phyloP scores from a whole-genome alignment of 768 basidiomycete genomes.

The Leccinum longicurvipes region DNA sequence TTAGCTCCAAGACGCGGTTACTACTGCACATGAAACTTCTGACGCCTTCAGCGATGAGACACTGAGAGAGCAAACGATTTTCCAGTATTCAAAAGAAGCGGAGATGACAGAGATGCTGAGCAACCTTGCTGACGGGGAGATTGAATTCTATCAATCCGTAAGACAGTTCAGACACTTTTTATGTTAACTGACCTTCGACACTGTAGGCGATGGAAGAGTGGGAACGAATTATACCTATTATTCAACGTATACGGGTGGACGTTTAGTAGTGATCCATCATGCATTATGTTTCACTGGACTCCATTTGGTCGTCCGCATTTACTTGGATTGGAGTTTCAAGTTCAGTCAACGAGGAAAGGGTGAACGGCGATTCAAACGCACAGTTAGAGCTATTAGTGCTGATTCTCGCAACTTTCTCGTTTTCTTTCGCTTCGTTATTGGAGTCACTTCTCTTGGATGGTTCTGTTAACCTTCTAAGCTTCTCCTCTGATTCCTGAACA shows the following conservation, averaged over 20 bases:
- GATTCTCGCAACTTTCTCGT: slow-evolving; percentile 4
- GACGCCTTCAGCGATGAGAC: slow-evolving; percentile 97
- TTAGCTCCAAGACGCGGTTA: slow-evolving; percentile 95
- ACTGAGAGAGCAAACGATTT: slow-evolving; percentile 83
- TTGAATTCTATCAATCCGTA: slow-evolving; percentile 90
- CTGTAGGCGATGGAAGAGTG: slow-evolving; percentile 91
- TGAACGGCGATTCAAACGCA: neutral
- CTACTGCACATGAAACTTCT: slow-evolving; percentile 91
- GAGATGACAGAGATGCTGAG: slow-evolving; percentile 97
- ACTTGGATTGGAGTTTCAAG: slow-evolving; percentile 2
- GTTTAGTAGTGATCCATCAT: slow-evolving; percentile 45
- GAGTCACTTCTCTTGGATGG: neutral
- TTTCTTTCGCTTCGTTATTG: slow-evolving; percentile 11
- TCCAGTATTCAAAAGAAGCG: slow-evolving; percentile 85
- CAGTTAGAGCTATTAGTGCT: neutral
- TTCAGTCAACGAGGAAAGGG: neutral
- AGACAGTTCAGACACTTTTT: slow-evolving; percentile 14
- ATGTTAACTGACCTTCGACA: slow-evolving; percentile 5
- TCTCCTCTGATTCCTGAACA: slow-evolving; percentile 77
- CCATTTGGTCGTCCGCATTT: slow-evolving; percentile 5
- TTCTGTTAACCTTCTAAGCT: slow-evolving; percentile 37
- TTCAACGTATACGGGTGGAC: slow-evolving; percentile 93
- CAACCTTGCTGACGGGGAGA: slow-evolving; percentile 89
- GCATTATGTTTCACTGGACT: slow-evolving; percentile 10
- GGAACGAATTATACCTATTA: slow-evolving; percentile 91